Evolutionary conservation across 2,329 filamentous ascomycete genomes (phyloP).

Genomic region (Acarospora socialis): DNA sequence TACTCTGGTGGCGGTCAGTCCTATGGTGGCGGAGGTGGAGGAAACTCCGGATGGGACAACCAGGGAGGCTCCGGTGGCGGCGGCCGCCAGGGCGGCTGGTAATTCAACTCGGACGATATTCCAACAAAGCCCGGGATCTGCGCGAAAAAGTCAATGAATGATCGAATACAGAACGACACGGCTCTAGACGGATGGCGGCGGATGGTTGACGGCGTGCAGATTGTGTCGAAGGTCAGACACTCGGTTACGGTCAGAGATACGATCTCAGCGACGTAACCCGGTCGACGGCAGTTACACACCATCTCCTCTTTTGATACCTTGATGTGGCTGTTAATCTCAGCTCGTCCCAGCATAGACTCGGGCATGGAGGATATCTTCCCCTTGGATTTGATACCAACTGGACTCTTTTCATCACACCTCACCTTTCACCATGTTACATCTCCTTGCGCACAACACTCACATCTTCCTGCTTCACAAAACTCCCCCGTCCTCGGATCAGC

Average conservation of each 20-base stretch:
- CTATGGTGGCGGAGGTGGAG: conserved; percentile 5
- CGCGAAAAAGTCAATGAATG: conserved; percentile 8
- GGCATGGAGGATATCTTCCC: conserved; percentile 2
- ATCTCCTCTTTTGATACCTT: conserved; percentile 10
- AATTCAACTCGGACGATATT: conserved; percentile 2
- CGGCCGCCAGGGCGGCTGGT: conserved; percentile 10
- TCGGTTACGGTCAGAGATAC: neutral
- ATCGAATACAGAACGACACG: conserved; percentile 6
- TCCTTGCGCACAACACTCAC: conserved; percentile 1
- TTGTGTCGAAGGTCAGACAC: no score
- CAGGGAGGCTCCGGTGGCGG: conserved; percentile 8
- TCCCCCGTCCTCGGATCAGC: neutral
- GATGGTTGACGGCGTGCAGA: conserved; percentile 8
- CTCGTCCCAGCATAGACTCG: conserved; percentile 10
- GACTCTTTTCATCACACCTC: neutral
- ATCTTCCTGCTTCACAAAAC: neutral
- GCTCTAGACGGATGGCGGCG: conserved; percentile 4
- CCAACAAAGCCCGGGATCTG: conserved; percentile 7
- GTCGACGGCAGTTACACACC: neutral
- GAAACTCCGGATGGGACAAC: conserved; percentile 9
- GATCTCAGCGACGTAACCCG: neutral
- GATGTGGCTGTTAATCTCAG: conserved; percentile 11
- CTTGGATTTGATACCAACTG: neutral
- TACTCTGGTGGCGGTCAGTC: conserved; percentile 12
- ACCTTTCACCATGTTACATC: neutral